phyloP scores from a whole-genome alignment of 208 protist genomes.

The Leishmania amazonensis region DNA sequence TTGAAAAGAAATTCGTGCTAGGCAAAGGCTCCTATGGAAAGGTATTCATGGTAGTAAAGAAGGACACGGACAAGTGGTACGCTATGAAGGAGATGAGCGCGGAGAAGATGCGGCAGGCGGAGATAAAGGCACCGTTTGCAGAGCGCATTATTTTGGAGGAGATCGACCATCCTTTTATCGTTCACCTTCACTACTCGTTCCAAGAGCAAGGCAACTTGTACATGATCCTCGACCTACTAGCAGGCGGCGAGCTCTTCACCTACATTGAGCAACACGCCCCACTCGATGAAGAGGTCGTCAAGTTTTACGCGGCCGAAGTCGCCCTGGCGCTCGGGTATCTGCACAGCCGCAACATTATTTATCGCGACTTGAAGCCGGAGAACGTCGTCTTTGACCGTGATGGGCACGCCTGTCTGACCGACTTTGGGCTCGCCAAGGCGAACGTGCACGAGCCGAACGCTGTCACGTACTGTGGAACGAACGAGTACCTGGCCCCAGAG shows the following conservation, averaged over 20 bases:
- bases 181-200: constrained; percentile 96
- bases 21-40: constrained; percentile 93
- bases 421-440: constrained; percentile 90
- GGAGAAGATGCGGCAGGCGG: constrained; percentile 63
- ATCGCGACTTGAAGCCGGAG: constrained; percentile 93
- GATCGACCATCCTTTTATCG: constrained; percentile 95
- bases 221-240: constrained; percentile 92
- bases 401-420: constrained; percentile 88
- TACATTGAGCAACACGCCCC: constrained; percentile 65
- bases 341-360: constrained; percentile 93
- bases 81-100: constrained; percentile 93
- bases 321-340: constrained; percentile 89
- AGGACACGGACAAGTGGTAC: constrained; percentile 81
- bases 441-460: constrained; percentile 66
- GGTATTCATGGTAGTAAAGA: constrained; percentile 92
- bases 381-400: constrained; percentile 89
- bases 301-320: constrained; percentile 94
- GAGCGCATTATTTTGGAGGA: constrained; percentile 93
- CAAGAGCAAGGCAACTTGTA: constrained; percentile 93
- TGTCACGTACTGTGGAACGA: constrained; percentile 90
- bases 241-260: constrained; percentile 92
- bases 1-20: constrained; percentile 85
- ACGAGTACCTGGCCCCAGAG: constrained; percentile 94
- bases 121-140: constrained; percentile 39
- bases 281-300: constrained; percentile 76